Conservation (phyloP, 768 basidiomycete species). For the Phlebiopsis gigantea region DNA sequence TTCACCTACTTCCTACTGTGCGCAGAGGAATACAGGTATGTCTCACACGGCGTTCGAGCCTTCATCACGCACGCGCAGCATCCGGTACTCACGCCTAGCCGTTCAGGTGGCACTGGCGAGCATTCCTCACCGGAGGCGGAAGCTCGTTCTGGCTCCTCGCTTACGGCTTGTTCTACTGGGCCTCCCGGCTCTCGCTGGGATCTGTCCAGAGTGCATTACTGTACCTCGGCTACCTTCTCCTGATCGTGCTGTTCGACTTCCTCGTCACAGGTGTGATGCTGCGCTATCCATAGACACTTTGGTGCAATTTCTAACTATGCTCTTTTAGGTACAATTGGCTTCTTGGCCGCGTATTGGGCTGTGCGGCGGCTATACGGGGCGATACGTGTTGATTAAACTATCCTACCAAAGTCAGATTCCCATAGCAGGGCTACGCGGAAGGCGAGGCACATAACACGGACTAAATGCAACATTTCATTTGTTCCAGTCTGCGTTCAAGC, state of each 20-base stretch:
- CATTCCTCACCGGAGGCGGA: slow-evolving; percentile 89
- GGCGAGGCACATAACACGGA: background rate
- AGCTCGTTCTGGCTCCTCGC: slow-evolving; percentile 87
- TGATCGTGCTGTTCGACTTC: slow-evolving; percentile 82
- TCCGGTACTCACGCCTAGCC: background rate
- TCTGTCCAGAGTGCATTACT: slow-evolving; percentile 76
- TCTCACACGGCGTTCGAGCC: background rate
- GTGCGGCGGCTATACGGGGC: slow-evolving; percentile 76
- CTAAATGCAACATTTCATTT: background rate
- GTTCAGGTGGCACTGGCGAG: slow-evolving; percentile 91
- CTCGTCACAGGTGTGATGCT: slow-evolving; percentile 67
- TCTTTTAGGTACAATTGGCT: slow-evolving; percentile 78
- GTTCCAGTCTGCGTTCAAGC: background rate
- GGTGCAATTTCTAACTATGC: background rate
- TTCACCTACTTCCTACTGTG: slow-evolving; percentile 91
- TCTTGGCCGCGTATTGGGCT: slow-evolving; percentile 90
- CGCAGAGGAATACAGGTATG: slow-evolving; percentile 88
- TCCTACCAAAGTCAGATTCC: background rate
- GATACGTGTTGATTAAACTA: slow-evolving; percentile 63
- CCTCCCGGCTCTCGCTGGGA: slow-evolving; percentile 77
- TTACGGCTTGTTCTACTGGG: slow-evolving; percentile 89
- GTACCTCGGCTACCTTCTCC: slow-evolving; percentile 86
- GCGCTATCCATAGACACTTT: background rate
- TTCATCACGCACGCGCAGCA: background rate
- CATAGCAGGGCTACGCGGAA: background rate